A percentile compares a stretch with the other conserved stretches of the same genome.
phyloP scores from a whole-genome alignment of 2,329 filamentous ascomycete species.

The Hymenoscyphus repandus region DNA sequence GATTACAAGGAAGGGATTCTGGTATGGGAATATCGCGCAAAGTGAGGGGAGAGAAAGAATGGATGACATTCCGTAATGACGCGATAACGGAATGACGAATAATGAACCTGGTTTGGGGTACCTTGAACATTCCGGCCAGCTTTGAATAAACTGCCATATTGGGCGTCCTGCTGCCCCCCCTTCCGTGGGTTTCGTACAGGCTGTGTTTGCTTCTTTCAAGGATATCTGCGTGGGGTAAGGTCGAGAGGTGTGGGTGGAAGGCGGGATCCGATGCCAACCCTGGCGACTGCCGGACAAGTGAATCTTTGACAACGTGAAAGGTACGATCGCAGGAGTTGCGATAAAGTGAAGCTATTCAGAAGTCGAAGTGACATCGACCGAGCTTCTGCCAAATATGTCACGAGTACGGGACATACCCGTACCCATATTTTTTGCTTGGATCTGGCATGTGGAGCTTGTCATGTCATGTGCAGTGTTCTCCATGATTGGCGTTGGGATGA shows the following conservation, averaged over 20 bases:
- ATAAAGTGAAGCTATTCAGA: neutral
- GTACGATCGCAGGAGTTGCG: neutral
- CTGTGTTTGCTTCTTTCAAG: neutral
- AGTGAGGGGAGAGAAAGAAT: neutral
- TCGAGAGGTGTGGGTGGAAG: neutral
- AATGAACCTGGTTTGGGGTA: conserved; percentile 3
- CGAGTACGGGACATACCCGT: no score
- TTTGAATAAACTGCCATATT: neutral
- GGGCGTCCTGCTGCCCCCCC: neutral
- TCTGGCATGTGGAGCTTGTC: no score
- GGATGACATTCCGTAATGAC: neutral
- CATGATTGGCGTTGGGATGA: no score
- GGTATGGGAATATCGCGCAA: neutral
- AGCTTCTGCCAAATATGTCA: no score
- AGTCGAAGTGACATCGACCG: neutral
- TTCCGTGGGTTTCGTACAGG: neutral
- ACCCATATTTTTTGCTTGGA: no score
- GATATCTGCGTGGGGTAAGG: neutral
- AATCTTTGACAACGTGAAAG: neutral
- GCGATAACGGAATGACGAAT: conserved; percentile 3
- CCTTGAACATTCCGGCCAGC: conserved; percentile 24
- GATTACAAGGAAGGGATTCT: neutral
- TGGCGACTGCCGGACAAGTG: no score
- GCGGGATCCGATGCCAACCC: neutral
- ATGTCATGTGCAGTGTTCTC: no score